Percentiles rank a stretch among this genome's conserved stretches.
phyloP scores from a whole-genome alignment of 306 rosid species.

The Nissolia schottii region DNA sequence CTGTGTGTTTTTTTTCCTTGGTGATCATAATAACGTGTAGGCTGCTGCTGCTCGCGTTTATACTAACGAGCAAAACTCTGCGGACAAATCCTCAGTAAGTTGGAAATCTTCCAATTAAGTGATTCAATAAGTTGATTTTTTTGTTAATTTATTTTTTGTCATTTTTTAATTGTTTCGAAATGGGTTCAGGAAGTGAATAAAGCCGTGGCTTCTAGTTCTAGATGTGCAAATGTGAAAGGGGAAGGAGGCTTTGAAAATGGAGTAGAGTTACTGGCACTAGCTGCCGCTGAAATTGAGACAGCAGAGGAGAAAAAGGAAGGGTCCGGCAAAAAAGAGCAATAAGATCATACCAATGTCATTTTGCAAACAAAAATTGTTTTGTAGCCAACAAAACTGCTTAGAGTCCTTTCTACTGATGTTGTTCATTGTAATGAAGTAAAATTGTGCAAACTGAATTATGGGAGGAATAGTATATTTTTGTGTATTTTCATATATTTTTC shows the following conservation, averaged over 20 bases:
- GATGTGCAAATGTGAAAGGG: not conserved
- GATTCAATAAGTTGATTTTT: not conserved
- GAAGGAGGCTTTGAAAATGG: not conserved
- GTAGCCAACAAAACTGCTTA: not conserved
- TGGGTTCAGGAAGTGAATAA: constrained; percentile 7
- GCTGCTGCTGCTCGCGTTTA: constrained; percentile 20
- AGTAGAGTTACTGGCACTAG: not conserved
- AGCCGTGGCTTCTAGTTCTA: not conserved
- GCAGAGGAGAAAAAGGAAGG: not conserved
- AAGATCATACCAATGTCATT: not conserved
- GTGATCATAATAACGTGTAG: not conserved
- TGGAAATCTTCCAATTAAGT: not conserved
- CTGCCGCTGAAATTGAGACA: not conserved
- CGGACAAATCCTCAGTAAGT: not conserved
- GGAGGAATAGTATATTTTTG: no score
- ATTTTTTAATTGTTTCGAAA: not conserved
- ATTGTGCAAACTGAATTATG: no score
- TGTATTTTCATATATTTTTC: no score
- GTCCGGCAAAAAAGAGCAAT: not conserved
- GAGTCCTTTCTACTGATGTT: not conserved
- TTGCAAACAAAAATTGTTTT: not conserved
- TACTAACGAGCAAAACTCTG: not conserved
- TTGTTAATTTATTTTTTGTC: no score
- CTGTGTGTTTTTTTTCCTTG: not conserved
- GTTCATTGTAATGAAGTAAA: no score